Evolutionary conservation across 495 filamentous ascomycete species (phyloP).

Genomic region (Tuber indicum): DNA sequence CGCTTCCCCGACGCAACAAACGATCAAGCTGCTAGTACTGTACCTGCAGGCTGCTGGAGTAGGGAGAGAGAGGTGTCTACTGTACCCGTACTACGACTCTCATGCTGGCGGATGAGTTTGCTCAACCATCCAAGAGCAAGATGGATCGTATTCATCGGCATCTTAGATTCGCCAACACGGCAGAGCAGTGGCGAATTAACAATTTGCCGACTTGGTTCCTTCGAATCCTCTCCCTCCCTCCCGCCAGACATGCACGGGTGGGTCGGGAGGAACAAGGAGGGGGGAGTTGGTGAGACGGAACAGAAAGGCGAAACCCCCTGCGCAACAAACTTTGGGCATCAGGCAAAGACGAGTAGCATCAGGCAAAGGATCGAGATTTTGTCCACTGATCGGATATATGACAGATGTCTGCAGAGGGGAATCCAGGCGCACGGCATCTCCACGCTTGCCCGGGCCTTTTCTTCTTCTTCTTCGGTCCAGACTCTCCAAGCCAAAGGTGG

Average conservation of each 20-base stretch:
- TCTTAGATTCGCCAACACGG: background rate
- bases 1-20: no score
- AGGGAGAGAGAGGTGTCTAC: no score
- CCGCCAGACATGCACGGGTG: background rate
- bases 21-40: no score
- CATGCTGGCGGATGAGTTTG: background rate
- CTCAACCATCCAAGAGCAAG: background rate
- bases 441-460: background rate
- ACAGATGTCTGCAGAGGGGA: background rate
- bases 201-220: background rate
- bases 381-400: slow-evolving; percentile 17
- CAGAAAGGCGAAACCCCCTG: background rate
- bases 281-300: background rate
- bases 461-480: background rate
- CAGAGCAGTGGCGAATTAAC: background rate
- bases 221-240: background rate
- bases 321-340: background rate
- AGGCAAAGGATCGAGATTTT: slow-evolving; percentile 28
- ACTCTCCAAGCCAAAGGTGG: background rate
- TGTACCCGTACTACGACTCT: background rate
- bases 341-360: background rate
- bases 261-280: background rate
- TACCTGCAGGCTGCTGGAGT: no score
- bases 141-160: background rate
- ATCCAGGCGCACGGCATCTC: background rate